Evolutionary conservation across 225 moss, liverwort and hornwort genomes (phyloP), one percentile per base, ranked within the genome.

Genomic region (Physcomitrellopsis africana): DNA sequence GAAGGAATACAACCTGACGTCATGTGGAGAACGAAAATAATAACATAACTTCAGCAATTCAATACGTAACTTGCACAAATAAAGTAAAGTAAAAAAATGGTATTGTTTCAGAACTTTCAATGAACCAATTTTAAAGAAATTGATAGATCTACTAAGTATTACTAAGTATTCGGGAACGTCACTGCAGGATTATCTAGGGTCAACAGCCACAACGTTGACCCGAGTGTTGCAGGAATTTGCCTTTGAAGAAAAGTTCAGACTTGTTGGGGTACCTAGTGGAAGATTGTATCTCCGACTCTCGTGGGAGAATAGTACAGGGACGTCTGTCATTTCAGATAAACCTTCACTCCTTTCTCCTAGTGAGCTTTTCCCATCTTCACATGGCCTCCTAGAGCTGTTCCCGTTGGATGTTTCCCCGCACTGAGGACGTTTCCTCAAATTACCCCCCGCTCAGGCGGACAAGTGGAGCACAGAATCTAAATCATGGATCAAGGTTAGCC

Each of bases 181-280:
- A 46, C 23, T 80, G 77, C 86, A 96, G 92, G 92, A 92, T 63
- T 81, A 81, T 72, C 78, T 96, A 63, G 96, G 94, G 75, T 80
- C 86, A 58, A 80, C 71, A 59, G 90, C 89, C 48, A 90, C 89
- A 26, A 97, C 94, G 26, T 80, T 97, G 56, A 94, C 91, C 1
- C 86, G 80, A 72, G 89, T 85, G n/a, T 54, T 94, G 37, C 77
- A 89, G 11, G 86, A 77, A 29, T 70, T 85, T 16, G 79, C 77
- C 15, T 81, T 80, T 27, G 80, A 82, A 79, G 84, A 70, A n/a
- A 77, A 77, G 60, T 91, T 91, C 70, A 87, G 77, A 72, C 89
- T 97, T 20, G 77, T 81, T 51, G 97, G 93, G 55, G 91, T 94
- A 24, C 78, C 85, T 12, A 80, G 89, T 67, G 97, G 97, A 22